Conservation (phyloP, 2,329 filamentous ascomycete species). For the Cordyceps cicadae region DNA sequence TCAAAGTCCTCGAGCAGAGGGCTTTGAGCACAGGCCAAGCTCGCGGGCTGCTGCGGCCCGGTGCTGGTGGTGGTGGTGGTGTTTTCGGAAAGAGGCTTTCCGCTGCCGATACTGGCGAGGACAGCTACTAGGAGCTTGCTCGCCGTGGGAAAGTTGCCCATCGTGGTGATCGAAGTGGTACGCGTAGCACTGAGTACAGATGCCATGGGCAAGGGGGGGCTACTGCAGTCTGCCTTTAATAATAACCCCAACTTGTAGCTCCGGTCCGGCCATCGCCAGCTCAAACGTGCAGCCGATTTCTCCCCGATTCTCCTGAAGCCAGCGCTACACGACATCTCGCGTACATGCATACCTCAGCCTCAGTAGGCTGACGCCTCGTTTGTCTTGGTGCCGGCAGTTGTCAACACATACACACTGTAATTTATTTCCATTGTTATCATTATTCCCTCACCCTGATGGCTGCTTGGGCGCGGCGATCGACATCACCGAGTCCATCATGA, state of each 20-base stretch:
- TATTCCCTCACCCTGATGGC: not conserved
- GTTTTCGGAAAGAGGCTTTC: not conserved
- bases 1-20: conserved; percentile 19
- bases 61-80: not conserved
- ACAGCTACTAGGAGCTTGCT: not conserved
- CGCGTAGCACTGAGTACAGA: no score
- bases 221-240: not conserved
- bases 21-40: not conserved
- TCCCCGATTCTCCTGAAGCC: not conserved
- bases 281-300: not conserved
- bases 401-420: not conserved
- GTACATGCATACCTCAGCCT: not conserved
- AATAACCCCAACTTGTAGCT: no score
- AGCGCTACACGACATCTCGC: not conserved
- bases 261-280: no score
- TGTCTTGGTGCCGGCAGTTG: conserved; percentile 4
- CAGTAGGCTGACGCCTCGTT: not conserved
- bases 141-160: not conserved
- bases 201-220: not conserved
- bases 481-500: not conserved
- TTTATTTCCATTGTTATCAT: no score
- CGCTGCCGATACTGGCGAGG: not conserved
- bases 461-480: not conserved
- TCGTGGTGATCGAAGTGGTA: not conserved
- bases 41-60: not conserved